phyloP scores from a whole-genome alignment of 441 rosid genomes.

The Adansonia grandidieri region DNA sequence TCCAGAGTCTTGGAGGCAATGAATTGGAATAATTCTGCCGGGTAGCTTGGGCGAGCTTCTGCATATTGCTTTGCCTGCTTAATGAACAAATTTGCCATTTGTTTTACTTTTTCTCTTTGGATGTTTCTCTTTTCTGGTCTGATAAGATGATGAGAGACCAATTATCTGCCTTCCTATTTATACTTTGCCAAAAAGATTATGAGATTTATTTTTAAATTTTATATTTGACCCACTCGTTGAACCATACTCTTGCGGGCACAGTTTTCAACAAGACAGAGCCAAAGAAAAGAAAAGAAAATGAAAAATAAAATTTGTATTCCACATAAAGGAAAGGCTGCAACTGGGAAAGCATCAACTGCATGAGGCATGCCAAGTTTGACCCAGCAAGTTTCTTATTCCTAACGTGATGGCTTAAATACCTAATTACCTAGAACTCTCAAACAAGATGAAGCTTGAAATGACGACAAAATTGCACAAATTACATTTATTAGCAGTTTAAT shows the following conservation, averaged over 20 bases:
- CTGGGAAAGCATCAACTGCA: background rate
- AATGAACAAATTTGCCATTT: conserved; percentile 72
- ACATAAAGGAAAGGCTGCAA: background rate
- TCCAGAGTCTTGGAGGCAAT: conserved; percentile 65
- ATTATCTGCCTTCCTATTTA: background rate
- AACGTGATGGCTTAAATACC: too few species aligned
- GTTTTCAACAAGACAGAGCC: background rate
- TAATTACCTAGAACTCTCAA: too few species aligned
- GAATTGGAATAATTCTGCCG: conserved; percentile 60
- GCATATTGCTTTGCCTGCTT: conserved; percentile 82
- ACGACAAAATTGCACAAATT: too few species aligned
- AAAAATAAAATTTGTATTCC: background rate
- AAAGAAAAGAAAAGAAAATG: background rate
- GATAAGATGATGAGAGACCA: background rate
- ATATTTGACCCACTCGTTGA: background rate
- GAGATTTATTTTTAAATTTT: background rate
- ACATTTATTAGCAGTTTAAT: too few species aligned
- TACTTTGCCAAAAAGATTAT: background rate
- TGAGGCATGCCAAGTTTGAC: background rate
- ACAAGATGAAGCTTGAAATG: too few species aligned
- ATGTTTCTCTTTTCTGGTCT: background rate
- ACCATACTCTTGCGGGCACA: background rate
- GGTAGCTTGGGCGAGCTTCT: conserved; percentile 63
- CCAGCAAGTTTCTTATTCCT: background rate
- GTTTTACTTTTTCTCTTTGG: background rate